Percentiles rank a stretch among this genome's conserved stretches.
These are phyloP conservation scores for Yamadazyma triangularis DNA, from an alignment of 1,139 yeast species.

Conservation along the genomic window DNA sequence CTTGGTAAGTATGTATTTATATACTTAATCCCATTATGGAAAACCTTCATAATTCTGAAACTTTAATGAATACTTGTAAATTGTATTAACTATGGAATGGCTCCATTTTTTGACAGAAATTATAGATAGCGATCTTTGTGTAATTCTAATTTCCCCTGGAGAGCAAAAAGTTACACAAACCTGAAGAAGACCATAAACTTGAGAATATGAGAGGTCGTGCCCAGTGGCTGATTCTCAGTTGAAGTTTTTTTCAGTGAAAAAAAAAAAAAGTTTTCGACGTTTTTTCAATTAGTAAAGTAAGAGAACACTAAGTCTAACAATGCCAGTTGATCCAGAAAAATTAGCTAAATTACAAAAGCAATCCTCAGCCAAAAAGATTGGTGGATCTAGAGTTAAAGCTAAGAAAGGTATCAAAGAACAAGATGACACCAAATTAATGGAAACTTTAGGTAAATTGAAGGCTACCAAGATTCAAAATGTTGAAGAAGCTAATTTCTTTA, in stretches of 20 bases:
- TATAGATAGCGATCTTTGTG: too few relatives aligned
- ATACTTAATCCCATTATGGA: conserved; percentile 8
- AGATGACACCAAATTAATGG: conserved; percentile 88
- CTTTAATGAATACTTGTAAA: too few relatives aligned
- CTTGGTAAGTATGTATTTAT: conserved; percentile 20
- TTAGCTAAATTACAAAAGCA: conserved; percentile 75
- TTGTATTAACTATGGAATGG: too few relatives aligned
- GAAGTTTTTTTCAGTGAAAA: conserved; percentile 1
- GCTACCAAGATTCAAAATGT: conserved; percentile 86
- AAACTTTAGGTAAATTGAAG: conserved; percentile 82
- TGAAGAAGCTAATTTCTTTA: conserved; percentile 97
- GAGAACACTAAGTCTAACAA: conserved; percentile 13
- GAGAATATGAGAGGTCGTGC: too few relatives aligned
- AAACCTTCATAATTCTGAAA: conserved; percentile 9
- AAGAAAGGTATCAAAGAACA: conserved; percentile 69
- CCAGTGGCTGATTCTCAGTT: not conserved
- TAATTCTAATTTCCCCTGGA: too few relatives aligned
- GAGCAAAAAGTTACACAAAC: too few relatives aligned
- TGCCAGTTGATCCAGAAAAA: conserved; percentile 88
- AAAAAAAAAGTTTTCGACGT: conserved; percentile 2
- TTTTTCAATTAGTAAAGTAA: not conserved
- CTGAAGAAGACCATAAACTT: too few relatives aligned
- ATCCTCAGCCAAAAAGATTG: conserved; percentile 68
- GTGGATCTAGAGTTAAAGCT: conserved; percentile 86
- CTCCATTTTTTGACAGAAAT: too few relatives aligned